Percentiles rank a stretch among this genome's conserved stretches.
These are phyloP conservation scores for Thinopyrum obtusiflorum DNA, from an alignment of 202 grass and related monocot genomes.

Conservation along the genomic window DNA sequence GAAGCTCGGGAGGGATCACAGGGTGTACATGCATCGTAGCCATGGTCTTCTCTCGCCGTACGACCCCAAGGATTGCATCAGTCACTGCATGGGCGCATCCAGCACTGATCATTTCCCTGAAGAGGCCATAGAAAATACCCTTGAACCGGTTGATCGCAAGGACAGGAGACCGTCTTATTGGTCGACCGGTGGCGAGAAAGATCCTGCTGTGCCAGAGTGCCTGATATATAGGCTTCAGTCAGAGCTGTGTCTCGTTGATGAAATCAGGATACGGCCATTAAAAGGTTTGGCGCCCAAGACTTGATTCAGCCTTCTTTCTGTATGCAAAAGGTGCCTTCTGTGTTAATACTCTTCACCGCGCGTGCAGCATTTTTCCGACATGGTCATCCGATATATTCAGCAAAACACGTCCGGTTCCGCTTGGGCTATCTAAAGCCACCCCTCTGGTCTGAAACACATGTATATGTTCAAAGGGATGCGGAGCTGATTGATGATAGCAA, in stretches of 20 bases:
- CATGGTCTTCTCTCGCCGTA: conserved; percentile 31
- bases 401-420: conserved; percentile 47
- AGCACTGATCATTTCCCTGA: conserved; percentile 72
- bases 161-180: conserved; percentile 52
- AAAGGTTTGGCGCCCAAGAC: conserved; percentile 38
- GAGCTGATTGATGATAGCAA: conserved; percentile 36
- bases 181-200: conserved; percentile 63
- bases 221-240: conserved; percentile 49
- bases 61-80: conserved; percentile 30
- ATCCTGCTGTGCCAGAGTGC: conserved; percentile 48
- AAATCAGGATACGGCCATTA: conserved; percentile 80
- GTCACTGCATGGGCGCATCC: conserved; percentile 52
- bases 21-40: conserved; percentile 42
- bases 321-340: background rate
- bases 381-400: conserved; percentile 62
- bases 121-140: conserved; percentile 75
- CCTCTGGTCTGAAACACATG: conserved; percentile 12
- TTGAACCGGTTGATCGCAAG: conserved; percentile 34
- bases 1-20: conserved; percentile 32
- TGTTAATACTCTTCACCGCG: conserved; percentile 1
- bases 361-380: conserved; percentile 59
- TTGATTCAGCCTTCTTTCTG: background rate
- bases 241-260: conserved; percentile 51
- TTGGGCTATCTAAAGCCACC: conserved; percentile 54
- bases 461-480: conserved; percentile 42